Evolutionary conservation across 2,329 filamentous ascomycete species (phyloP).

Genomic region (Periconia digitata): DNA sequence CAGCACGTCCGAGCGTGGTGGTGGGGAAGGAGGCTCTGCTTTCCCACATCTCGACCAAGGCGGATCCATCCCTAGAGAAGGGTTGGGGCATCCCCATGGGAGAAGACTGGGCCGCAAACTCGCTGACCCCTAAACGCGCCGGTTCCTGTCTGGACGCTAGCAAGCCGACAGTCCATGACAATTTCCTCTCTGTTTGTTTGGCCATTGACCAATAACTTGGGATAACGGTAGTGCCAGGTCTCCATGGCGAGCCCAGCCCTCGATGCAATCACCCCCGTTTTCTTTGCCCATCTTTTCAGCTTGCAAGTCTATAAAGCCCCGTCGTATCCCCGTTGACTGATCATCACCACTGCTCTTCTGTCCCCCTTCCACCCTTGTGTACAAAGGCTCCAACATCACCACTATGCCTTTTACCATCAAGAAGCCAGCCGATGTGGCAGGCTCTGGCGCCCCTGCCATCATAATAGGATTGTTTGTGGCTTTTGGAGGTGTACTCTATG

Average conservation of each 20-base stretch:
- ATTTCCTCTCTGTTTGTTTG: not conserved
- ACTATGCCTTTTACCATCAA: slow-evolving; percentile 50
- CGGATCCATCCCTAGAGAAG: not conserved
- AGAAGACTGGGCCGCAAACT: no score
- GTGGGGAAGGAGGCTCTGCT: not conserved
- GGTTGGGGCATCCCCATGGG: not conserved
- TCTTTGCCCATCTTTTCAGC: not conserved
- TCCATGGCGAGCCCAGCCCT: not conserved
- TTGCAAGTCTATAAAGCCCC: slow-evolving; percentile 11
- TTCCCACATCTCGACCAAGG: not conserved
- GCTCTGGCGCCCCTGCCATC: slow-evolving; percentile 47
- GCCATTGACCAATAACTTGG: slow-evolving; percentile 2
- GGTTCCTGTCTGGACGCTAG: not conserved
- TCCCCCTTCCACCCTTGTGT: no score
- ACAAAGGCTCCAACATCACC: slow-evolving; percentile 3
- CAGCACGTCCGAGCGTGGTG: no score
- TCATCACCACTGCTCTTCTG: not conserved
- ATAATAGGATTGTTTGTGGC: slow-evolving; percentile 48
- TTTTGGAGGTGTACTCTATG: slow-evolving; percentile 49
- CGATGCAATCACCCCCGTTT: slow-evolving; percentile 1
- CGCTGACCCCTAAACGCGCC: not conserved
- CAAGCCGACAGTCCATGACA: not conserved
- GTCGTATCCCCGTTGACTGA: not conserved
- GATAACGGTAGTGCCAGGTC: not conserved
- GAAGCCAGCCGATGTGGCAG: slow-evolving; percentile 74